Conservation (phyloP, 2,329 filamentous ascomycete species). For the Karstenula rhodostoma region DNA sequence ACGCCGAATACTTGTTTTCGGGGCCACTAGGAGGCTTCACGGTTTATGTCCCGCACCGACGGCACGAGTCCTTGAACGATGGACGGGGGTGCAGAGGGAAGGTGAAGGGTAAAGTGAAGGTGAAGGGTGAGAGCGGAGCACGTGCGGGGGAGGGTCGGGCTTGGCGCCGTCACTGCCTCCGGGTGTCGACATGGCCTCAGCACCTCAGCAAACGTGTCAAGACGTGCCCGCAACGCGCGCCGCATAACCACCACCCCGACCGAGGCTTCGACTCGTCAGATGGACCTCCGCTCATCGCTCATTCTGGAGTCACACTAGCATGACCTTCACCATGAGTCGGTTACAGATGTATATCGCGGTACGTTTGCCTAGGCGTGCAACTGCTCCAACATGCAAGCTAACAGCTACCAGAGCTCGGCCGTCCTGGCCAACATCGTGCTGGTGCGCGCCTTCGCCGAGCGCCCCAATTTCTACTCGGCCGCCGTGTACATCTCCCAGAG, state of each 20-base stretch:
- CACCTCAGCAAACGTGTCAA: slow-evolving; percentile 25
- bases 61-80: neutral
- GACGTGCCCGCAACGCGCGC: slow-evolving; percentile 14
- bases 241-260: neutral
- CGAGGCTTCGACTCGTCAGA: neutral
- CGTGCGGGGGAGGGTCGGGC: slow-evolving; percentile 7
- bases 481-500: slow-evolving; percentile 97
- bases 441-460: slow-evolving; percentile 89
- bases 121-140: slow-evolving; percentile 19
- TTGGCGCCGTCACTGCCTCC: slow-evolving; percentile 24
- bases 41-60: neutral
- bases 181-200: slow-evolving; percentile 14
- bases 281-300: neutral
- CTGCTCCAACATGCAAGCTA: slow-evolving; percentile 20
- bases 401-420: slow-evolving; percentile 67
- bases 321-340: slow-evolving; percentile 37
- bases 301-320: slow-evolving; percentile 7
- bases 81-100: slow-evolving; percentile 30
- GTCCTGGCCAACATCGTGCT: slow-evolving; percentile 84
- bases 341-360: slow-evolving; percentile 47
- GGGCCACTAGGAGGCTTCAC: neutral
- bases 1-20: neutral
- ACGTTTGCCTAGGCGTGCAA: slow-evolving; percentile 16
- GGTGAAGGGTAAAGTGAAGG: slow-evolving; percentile 45
- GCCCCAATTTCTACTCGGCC: slow-evolving; percentile 97